phyloP scores from a whole-genome alignment of 2,329 filamentous ascomycete genomes.

The Trichoderma sp. region DNA sequence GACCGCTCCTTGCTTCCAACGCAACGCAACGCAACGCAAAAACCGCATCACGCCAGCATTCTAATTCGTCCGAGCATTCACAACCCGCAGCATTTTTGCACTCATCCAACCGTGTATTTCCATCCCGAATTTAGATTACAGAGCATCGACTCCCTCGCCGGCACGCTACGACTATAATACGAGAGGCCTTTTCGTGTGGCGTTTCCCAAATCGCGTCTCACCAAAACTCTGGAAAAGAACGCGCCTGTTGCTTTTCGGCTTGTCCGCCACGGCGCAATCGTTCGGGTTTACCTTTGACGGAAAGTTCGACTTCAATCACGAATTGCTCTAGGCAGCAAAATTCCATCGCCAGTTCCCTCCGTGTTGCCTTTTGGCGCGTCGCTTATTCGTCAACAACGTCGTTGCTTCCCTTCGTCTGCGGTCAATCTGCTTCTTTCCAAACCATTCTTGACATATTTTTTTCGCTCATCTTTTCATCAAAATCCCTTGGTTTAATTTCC shows the following conservation, averaged over 20 bases:
- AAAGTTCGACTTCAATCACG: conserved; percentile 2
- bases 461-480: neutral
- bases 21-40: conserved; percentile 12
- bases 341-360: neutral
- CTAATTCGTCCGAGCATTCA: conserved; percentile 19
- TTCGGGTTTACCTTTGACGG: neutral
- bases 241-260: neutral
- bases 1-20: conserved; percentile 27
- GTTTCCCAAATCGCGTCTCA: neutral
- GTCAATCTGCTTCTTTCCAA: neutral
- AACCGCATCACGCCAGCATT: conserved; percentile 9
- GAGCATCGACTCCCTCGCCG: neutral
- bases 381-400: conserved; percentile 1
- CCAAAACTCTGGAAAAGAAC: neutral
- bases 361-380: conserved; percentile 1
- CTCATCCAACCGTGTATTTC: neutral
- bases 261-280: neutral
- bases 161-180: neutral
- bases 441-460: neutral
- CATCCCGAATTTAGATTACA: neutral
- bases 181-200: neutral
- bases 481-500: conserved; percentile 12
- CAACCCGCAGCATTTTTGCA: conserved; percentile 9
- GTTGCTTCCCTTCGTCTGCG: conserved; percentile 12
- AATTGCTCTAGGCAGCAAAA: neutral